These are phyloP conservation scores for Lipomyces yamadae DNA, from an alignment of 805 yeast genomes.

Conservation along the genomic window DNA sequence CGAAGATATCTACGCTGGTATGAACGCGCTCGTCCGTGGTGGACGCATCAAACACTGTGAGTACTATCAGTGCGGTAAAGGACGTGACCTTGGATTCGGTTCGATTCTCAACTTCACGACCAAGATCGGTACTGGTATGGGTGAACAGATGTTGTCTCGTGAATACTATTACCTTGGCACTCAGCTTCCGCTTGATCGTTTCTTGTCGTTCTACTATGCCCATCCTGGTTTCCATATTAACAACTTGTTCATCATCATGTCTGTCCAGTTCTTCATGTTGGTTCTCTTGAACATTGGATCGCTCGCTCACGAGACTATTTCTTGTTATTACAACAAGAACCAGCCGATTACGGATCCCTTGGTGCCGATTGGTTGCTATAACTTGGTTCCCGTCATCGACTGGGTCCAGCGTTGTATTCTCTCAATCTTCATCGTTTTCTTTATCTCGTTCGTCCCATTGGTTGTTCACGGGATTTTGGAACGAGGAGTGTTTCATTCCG, in stretches of 20 bases:
- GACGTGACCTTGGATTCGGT: conserved; percentile 91
- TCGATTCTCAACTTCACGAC: conserved; percentile 92
- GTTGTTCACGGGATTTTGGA: conserved; percentile 86
- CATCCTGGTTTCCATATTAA: conserved; percentile 96
- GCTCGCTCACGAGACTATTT: conserved; percentile 69
- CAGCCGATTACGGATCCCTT: conserved; percentile 75
- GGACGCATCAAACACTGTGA: conserved; percentile 96
- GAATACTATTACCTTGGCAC: conserved; percentile 93
- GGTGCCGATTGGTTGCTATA: conserved; percentile 82
- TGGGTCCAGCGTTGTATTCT: conserved; percentile 90
- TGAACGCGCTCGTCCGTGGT: conserved; percentile 85
- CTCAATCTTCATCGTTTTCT: conserved; percentile 90
- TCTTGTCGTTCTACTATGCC: conserved; percentile 91
- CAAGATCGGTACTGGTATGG: conserved; percentile 98
- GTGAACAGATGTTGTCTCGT: conserved; percentile 89
- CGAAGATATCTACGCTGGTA: conserved; percentile 96
- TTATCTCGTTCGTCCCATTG: conserved; percentile 87
- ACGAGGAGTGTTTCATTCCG: conserved; percentile 78
- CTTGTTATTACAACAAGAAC: conserved; percentile 68
- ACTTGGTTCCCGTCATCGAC: conserved; percentile 78
- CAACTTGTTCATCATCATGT: conserved; percentile 81
- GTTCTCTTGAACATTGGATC: conserved; percentile 81
- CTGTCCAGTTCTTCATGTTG: conserved; percentile 85
- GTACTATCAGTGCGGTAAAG: conserved; percentile 95
- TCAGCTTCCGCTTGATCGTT: conserved; percentile 83